These are phyloP conservation scores for Pichia sp. DNA, from an alignment of 1,139 yeast genomes.

Conservation along the genomic window DNA sequence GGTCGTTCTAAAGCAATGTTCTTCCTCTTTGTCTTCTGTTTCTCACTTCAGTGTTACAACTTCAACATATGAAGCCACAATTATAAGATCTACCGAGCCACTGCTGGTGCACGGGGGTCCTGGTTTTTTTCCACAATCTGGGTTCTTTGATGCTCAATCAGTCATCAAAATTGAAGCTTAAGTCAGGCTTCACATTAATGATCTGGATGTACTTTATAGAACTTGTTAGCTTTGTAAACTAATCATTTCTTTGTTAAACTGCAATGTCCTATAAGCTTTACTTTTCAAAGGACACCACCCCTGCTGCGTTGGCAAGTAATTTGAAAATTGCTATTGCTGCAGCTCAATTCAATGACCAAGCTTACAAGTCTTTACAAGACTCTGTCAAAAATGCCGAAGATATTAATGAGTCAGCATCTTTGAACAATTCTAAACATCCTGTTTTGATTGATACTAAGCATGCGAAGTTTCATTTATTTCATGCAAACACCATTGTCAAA, in stretches of 20 bases:
- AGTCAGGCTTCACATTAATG: no score
- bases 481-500: conserved; percentile 78
- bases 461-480: conserved; percentile 47
- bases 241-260: not conserved
- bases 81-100: no score
- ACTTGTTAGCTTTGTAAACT: not conserved
- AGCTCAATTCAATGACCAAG: conserved; percentile 29
- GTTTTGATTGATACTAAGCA: conserved; percentile 28
- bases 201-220: no score
- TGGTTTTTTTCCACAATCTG: not conserved
- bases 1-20: no score
- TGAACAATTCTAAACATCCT: conserved; percentile 15
- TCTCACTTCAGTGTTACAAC: no score
- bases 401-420: conserved; percentile 33
- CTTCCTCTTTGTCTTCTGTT: no score
- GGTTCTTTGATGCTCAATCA: no score
- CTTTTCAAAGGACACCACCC: conserved; percentile 36
- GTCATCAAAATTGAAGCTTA: no score
- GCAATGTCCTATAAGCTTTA: conserved; percentile 33
- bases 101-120: conserved; percentile 2
- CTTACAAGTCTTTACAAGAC: conserved; percentile 6
- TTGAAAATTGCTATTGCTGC: conserved; percentile 55
- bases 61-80: no score
- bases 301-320: conserved; percentile 44
- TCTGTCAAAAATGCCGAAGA: conserved; percentile 29